Base-by-base conservation (phyloP, 805 yeast species). In the Candida ficus region DNA sequence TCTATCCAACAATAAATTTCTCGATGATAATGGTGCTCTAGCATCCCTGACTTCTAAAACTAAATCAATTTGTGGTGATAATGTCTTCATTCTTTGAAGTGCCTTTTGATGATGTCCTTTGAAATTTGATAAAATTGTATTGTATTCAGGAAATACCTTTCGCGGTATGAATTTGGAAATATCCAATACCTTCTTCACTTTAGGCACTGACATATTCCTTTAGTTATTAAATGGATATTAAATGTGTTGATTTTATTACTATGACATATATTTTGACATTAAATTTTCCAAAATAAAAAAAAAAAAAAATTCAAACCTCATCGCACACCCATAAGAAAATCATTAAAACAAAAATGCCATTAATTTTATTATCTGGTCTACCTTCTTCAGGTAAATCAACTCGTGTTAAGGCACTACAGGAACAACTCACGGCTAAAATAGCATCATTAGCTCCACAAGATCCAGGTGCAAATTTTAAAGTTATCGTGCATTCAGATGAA, bases 41-140 rank as follows among this genome's bases (percentile, higher is more conserved):
- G 91, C 68, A 58, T 93, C 99, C 54, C 98, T 64, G 8, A 93
- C 73, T 54, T 93, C 99, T 7, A 91, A 61, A 3, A 93, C 75
- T 34, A 88, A 60, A 56, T 91, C 95, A 14, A 89, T 69, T 50
- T 86, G 90, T 4, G 93, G 89, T 2, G 91, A 76, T 23, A 87
- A 58, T 28, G 73, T 76, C 12, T 78, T 71, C 65, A 90, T 76
- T 45, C 66, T 72, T 35, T 77, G 73, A 22, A 91, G 65, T 0
- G 96, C 95, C 45, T 78, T 80, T 45, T 78, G 76, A 53, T 91
- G 98, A 57, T 90, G 97, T 11, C 97, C 96, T 52, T 87, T 87
- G 63, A 88, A 88, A 58, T 85, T 89, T 1, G 93, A 78, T 17
- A 83, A 62, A 1, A 79, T 69, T 12, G 89, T 74, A 37, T 76